Percentiles rank a stretch among this genome's conserved stretches.
phyloP scores from a whole-genome alignment of 1,139 yeast genomes.

The Saccharomyces uvarum region DNA sequence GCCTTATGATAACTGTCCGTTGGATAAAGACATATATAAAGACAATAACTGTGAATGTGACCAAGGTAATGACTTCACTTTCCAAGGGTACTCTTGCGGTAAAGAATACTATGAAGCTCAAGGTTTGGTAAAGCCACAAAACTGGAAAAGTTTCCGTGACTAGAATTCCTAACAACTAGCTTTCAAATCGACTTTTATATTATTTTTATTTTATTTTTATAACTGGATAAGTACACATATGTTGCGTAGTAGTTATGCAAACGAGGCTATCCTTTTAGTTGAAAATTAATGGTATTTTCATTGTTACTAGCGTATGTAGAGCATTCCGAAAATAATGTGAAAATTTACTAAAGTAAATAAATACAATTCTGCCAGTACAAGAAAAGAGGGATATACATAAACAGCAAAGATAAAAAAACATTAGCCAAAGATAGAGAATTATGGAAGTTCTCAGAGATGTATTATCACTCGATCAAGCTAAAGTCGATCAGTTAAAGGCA shows the following conservation, averaged over 20 bases:
- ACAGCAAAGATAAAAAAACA: neutral
- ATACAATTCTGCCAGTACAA: neutral
- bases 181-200: neutral
- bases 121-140: slow-evolving; percentile 43
- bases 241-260: neutral
- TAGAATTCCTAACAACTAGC: neutral
- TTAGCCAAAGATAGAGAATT: neutral
- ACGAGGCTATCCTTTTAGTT: neutral
- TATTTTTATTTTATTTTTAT: neutral
- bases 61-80: slow-evolving; percentile 59
- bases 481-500: neutral
- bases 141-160: slow-evolving; percentile 39
- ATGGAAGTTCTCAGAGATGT: neutral
- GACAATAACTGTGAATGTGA: slow-evolving; percentile 56
- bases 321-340: neutral
- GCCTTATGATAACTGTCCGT: slow-evolving; percentile 62
- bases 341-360: neutral
- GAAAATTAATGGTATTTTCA: neutral
- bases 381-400: neutral
- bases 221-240: neutral
- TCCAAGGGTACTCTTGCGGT: slow-evolving; percentile 56
- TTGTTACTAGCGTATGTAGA: neutral
- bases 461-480: neutral
- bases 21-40: slow-evolving; percentile 43
- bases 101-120: slow-evolving; percentile 45